Evolutionary conservation across 1,284 basidiomycete genomes (phyloP), one percentile per base, ranked within the genome.

Genomic region (Meira miltonrushii): DNA sequence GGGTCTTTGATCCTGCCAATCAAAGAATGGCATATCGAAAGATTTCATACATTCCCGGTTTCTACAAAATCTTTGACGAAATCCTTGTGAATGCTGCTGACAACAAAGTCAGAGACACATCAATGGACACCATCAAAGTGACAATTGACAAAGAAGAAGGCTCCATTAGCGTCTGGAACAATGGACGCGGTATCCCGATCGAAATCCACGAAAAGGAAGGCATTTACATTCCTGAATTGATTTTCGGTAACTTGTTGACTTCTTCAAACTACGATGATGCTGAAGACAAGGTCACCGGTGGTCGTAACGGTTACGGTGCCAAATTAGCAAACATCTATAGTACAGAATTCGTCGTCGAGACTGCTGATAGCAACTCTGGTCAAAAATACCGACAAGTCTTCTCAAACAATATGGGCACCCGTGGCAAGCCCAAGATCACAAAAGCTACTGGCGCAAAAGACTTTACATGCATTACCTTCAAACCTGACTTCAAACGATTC

Each of bases 1-100:
- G 75, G 75, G 75, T 78, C 50, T 78, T 61, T 49, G 75, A 78
- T 61, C 60, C 64, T 39, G 50, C 53, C 56, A 64, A 57, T 46
- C 60, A 77, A 65, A 67, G 71, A 58, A 78, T 78, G 75, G 75
- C 59, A 1, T 79, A 17, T 54, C 82, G 84, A 50, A 87, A 92
- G 52, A 89, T 92, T 68, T 90, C 86, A 66, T 98, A 88, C 76
- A 93, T 97, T 1, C 95, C 95, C 0, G 95, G 94, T 65, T 95
- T 99, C 80, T 95, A 95, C 85, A 98, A 99, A 83, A 98, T 98
- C 77, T 88, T 98, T 48, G 95, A 99, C 75, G 95, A 99, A 81
- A 99, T 99, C 73, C 83, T 99, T 6, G 95, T 99, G 71, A 99
- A 99, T 78, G 95, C 95, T 17, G 95, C 95, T 7, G 95, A 99